Evolutionary conservation across 768 basidiomycete species (phyloP), one percentile per base, ranked within the genome.

Genomic region (Russula vinacea): DNA sequence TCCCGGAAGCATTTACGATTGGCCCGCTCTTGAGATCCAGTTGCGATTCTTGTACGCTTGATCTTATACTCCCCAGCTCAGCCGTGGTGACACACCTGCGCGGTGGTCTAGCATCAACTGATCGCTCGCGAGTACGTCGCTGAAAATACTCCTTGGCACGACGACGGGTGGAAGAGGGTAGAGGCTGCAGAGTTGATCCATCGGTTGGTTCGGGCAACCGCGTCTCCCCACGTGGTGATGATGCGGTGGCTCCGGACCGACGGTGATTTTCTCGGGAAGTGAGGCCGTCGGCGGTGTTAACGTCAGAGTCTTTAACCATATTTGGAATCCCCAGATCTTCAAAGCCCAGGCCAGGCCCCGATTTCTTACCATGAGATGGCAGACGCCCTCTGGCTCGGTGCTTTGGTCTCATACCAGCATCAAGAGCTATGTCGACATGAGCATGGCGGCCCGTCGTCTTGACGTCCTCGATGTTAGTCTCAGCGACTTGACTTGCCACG

Each of bases 131-230:
- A 10, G 64, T 62, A 26, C 67, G 67, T 55, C 64, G 57, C 45
- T 66, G 58, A 33, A 67, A 62, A 55, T 67, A 67, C 52, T 66
- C 67, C 51, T 67, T 67, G 22, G 64, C 56, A 11, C 60, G 59
- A 17, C 58, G 64, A 26, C 67, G 67, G 1, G 60, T 60, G 7
- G 64, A 66, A 32, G 65, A 59, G 37, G 64, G 64, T n/a, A 61
- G 44, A 2, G 64, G 55, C 13, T 37, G 64, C 29, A 58, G 37
- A 7, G 19, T 56, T n/a, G 66, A 67, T 24, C 42, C 22, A 13
- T 64, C 35, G 13, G 13, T 37, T 3, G 24, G 32, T 22, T 35
- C 39, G 2, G 56, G 55, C 7, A 42, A 9, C n/a, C n/a, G n/a
- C n/a, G 22, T 17, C 16, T 45, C n/a, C 39, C 53, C 24, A 26